Percentiles rank a stretch among this genome's conserved stretches.
Evolutionary conservation across 2,329 filamentous ascomycete genomes (phyloP).

Genomic region (Fusarium sambucinum): DNA sequence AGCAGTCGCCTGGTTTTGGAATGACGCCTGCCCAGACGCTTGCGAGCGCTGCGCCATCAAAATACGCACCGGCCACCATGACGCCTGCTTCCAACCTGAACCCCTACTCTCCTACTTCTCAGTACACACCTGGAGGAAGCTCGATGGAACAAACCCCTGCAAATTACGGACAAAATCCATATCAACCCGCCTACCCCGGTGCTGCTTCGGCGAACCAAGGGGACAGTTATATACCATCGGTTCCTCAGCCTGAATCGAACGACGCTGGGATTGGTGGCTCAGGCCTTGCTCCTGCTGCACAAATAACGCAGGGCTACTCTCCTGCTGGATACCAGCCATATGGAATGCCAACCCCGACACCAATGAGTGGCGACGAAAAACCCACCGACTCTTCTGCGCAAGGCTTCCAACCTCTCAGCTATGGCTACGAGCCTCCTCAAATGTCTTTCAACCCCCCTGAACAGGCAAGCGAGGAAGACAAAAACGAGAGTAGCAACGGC

Average conservation of each 20-base stretch:
- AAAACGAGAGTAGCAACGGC: constrained; percentile 51
- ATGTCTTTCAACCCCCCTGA: constrained; percentile 45
- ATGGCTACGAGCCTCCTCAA: constrained; percentile 65
- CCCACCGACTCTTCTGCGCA: constrained; percentile 41
- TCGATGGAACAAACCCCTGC: constrained; percentile 49
- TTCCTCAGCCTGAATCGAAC: constrained; percentile 30
- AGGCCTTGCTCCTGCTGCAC: constrained; percentile 44
- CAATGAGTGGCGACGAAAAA: constrained; percentile 19
- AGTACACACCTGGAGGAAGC: constrained; percentile 60
- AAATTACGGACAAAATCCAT: constrained; percentile 52
- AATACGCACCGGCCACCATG: constrained; percentile 51
- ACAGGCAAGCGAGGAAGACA: constrained; percentile 27
- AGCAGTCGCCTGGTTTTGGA: constrained; percentile 53
- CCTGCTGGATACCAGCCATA: constrained; percentile 49
- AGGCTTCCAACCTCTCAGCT: constrained; percentile 61
- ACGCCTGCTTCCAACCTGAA: constrained; percentile 41
- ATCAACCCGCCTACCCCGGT: constrained; percentile 52
- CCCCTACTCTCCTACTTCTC: constrained; percentile 58
- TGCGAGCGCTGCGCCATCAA: constrained; percentile 54
- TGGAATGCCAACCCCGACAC: constrained; percentile 44
- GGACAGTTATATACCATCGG: constrained; percentile 39
- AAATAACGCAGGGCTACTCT: constrained; percentile 42
- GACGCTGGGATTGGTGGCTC: constrained; percentile 10
- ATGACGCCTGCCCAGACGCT: constrained; percentile 51
- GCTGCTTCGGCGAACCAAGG: constrained; percentile 21